Evolutionary conservation across 345 rosid species (phyloP), one percentile per base, ranked within the genome.

Genomic region (Mallotus nudiflorus): DNA sequence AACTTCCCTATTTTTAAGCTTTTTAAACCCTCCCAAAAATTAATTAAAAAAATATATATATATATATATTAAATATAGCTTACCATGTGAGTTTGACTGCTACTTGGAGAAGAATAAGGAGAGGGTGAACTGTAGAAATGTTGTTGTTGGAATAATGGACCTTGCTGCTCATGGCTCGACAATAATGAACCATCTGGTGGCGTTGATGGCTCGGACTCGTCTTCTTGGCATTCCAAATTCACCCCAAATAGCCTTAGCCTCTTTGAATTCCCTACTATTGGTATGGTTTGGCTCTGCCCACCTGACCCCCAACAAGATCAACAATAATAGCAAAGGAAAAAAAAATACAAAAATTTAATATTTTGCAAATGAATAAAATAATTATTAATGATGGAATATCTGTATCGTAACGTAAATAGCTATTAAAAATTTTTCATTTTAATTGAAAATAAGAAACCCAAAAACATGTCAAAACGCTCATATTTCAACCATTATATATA

Each of bases 211-310:
- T 82, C 85, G 5, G 87, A 74, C 40, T 80, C 86, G 19, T 85
- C 89, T 6, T 80, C 83, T 74, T 89, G 90, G 77, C 93, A 93
- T 79, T 93, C 94, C 86, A 93, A 61, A 80, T 93, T 88, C 73
- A 93, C 97, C 44, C 98, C 98, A 61, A 93, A 93, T 18, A 93
- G 79, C 85, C 98, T 87, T 52, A 88, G 67, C 52, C 83, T 83
- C 85, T 69, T 93, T 6, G 93, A 84, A 78, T 83, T 91, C 69
- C 88, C 91, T 6, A n/a, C n/a, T n/a, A 20, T 27, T 18, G 73
- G 56, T 20, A 71, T 73, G 42, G 76, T 58, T 67, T 69, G 87
- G 68, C 20, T 75, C 80, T 85, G 82, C 42, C 54, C 82, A 39
- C 37, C 69, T 1, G 81, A 31, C 18, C 77, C 87, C n/a, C n/a